Evolutionary conservation across 2,329 filamentous ascomycete genomes (phyloP), one percentile per base, ranked within the genome.

Genomic region (Acrodontium crateriforme): DNA sequence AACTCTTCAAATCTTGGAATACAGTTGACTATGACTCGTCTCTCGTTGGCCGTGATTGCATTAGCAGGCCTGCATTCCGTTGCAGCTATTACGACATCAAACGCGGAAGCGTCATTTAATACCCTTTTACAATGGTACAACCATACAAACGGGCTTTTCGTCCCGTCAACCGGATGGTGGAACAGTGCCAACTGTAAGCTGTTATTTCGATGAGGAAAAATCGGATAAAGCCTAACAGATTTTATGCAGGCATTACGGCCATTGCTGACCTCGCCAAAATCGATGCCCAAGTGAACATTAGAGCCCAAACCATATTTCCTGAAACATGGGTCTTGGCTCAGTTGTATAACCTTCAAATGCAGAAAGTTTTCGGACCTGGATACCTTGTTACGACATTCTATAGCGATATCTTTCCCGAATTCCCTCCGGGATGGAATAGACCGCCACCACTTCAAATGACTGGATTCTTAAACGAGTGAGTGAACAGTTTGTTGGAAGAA

Each of bases 91-190:
- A 43, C 41, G 2, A 17, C 30, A 4, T 18, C 29, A 5, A 34
- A 49, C 23, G 46, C 44, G 5, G 38, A 45, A 27, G 30, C 36
- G 17, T 39, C 37, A 10, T 49, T 44, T 27, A 27, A 29, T 18
- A 26, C 34, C 3, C 33, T 52, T 2, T 45, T 49, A 32, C 27
- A 36, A 24, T 51, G 43, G 41, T 52, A 52, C 30, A 44, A 52
- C 11, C 26, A 45, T 18, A 39, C 33, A 1, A 49, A 34, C 10
- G 48, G 49, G 5, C 34, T 52, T 2, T 51, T 45, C 45, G 45
- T 46, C 9, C 46, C 46, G 6, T 39, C 31, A 3, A 47, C 46
- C 10, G 41, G 40, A 18, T 48, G 47, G 47, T 50, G 47, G 47
- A 49, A 50, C 29, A 39, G 32, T 21, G 47, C 47, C 13, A 49